phyloP scores from a whole-genome alignment of 805 yeast genomes.

The Barnettozyma vustinii region DNA sequence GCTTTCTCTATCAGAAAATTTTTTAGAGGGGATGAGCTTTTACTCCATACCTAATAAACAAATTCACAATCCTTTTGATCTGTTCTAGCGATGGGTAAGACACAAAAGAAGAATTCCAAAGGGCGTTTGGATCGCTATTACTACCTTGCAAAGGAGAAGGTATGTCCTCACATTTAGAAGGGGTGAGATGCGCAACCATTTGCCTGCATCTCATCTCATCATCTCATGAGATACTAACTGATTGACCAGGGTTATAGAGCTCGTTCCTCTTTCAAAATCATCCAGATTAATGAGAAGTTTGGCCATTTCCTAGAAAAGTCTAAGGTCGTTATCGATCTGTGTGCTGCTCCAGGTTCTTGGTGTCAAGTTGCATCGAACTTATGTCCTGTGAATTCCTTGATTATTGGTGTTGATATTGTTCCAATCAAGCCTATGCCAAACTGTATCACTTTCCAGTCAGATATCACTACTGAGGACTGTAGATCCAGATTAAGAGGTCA shows the following conservation, averaged over 20 bases:
- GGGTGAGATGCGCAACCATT: neutral
- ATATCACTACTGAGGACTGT: constrained; percentile 97
- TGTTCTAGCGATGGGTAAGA: constrained; percentile 63
- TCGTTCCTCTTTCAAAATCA: constrained; percentile 93
- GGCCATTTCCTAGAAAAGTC: constrained; percentile 93
- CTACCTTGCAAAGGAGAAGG: constrained; percentile 89
- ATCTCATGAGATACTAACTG: constrained; percentile 6
- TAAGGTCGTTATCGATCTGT: constrained; percentile 92
- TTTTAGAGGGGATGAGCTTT: neutral
- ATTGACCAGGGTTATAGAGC: constrained; percentile 77
- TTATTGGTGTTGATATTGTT: constrained; percentile 98
- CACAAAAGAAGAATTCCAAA: constrained; percentile 92
- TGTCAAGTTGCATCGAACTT: constrained; percentile 96
- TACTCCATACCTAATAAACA: neutral
- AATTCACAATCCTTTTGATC: neutral
- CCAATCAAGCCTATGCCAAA: constrained; percentile 97
- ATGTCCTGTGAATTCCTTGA: constrained; percentile 88
- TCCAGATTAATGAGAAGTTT: constrained; percentile 93
- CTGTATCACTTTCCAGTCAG: constrained; percentile 90
- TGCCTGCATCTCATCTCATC: neutral
- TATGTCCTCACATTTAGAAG: constrained; percentile 8
- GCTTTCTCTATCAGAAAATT: constrained; percentile 3
- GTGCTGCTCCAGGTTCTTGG: constrained; percentile 99
- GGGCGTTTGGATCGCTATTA: constrained; percentile 99
- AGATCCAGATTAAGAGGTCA: constrained; percentile 90